Conservation (phyloP, 305 asterid species). For the Fraxinus baroniana region DNA sequence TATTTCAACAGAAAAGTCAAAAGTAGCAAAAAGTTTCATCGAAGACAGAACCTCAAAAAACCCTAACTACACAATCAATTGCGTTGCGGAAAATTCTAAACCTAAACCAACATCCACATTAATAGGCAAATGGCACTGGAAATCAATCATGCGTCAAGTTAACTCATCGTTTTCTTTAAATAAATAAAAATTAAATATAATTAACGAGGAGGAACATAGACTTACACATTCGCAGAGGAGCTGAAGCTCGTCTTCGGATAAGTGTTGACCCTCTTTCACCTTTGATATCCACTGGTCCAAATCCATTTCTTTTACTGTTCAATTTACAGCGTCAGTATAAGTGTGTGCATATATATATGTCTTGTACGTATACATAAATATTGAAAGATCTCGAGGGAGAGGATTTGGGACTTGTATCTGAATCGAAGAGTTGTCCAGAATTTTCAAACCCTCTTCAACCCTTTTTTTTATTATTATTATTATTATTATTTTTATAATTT, state of each 20-base stretch:
- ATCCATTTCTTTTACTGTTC: conserved; percentile 29
- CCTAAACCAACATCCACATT: background rate
- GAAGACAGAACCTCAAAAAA: background rate
- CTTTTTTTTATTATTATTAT: too few species aligned
- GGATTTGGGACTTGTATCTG: background rate
- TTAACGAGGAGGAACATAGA: background rate
- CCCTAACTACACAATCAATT: conserved; percentile 5
- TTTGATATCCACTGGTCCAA: conserved; percentile 51
- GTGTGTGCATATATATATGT: background rate
- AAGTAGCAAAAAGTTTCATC: background rate
- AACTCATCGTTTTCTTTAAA: background rate
- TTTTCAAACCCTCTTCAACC: background rate
- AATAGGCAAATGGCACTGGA: background rate
- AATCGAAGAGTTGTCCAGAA: background rate
- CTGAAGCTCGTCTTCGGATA: conserved; percentile 45
- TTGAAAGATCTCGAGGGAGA: background rate
- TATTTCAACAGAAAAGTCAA: background rate
- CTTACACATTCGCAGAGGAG: conserved; percentile 47
- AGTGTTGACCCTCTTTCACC: conserved; percentile 48
- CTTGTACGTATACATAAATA: background rate
- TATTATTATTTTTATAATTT: too few species aligned
- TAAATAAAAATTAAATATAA: background rate
- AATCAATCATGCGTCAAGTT: background rate
- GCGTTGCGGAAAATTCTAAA: conserved; percentile 15
- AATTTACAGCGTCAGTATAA: background rate